These are phyloP conservation scores for Oxyria digyna DNA, from an alignment of 148 eudicot species.

Conservation along the genomic window DNA sequence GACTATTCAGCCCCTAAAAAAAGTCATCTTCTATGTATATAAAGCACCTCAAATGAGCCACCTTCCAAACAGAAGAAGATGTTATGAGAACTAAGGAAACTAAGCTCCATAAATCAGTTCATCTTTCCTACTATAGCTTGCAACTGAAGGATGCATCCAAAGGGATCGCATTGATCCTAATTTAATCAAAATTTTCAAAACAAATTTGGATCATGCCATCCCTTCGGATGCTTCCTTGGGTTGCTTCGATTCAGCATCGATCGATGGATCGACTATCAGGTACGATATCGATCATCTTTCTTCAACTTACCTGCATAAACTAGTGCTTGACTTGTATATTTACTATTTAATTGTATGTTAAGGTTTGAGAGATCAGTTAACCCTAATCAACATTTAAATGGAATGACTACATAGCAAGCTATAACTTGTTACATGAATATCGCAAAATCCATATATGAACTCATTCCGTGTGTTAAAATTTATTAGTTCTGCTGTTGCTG, in stretches of 20 bases:
- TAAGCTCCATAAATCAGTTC: background rate
- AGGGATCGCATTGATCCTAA: constrained; percentile 10
- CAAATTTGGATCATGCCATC: constrained; percentile 8
- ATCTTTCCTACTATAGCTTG: background rate
- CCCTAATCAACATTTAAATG: no score
- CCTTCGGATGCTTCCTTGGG: constrained; percentile 7
- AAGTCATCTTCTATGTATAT: background rate
- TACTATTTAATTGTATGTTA: no score
- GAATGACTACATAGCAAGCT: no score
- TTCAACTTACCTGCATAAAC: background rate
- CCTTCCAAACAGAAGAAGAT: background rate
- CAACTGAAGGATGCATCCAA: constrained; percentile 6
- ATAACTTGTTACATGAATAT: no score
- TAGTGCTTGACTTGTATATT: no score
- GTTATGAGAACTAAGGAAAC: background rate
- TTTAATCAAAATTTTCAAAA: background rate
- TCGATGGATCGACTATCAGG: background rate
- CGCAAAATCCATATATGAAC: no score
- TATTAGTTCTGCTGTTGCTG: no score
- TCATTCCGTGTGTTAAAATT: no score
- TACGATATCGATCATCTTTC: background rate
- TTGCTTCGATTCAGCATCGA: background rate
- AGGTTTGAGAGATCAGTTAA: no score
- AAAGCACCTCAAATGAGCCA: background rate
- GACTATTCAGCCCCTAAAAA: background rate